Evolutionary conservation across 495 filamentous ascomycete species (phyloP).

Genomic region (Penicillium herquei): DNA sequence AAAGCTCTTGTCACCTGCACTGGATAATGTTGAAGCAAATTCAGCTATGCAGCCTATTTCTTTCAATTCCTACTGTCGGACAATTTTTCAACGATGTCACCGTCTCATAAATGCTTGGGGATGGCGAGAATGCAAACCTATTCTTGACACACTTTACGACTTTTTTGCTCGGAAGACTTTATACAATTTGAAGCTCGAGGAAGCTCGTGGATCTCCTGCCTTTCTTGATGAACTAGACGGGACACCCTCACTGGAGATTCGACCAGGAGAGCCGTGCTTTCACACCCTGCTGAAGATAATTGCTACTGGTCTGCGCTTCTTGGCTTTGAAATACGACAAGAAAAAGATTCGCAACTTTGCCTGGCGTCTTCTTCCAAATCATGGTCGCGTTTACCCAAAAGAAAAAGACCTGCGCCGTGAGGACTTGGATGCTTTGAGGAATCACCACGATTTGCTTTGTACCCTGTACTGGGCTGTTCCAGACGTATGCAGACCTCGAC

Average conservation of each 20-base stretch:
- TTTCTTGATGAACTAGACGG: slow-evolving; percentile 74
- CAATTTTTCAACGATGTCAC: slow-evolving; percentile 72
- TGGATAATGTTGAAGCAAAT: slow-evolving; percentile 62
- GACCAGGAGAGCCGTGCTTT: slow-evolving; percentile 78
- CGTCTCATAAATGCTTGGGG: slow-evolving; percentile 78
- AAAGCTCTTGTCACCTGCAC: slow-evolving; percentile 59
- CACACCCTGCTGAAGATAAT: slow-evolving; percentile 90
- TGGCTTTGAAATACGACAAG: slow-evolving; percentile 55
- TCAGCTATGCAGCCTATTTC: slow-evolving; percentile 53
- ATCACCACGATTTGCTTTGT: slow-evolving; percentile 90
- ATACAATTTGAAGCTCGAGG: slow-evolving; percentile 72
- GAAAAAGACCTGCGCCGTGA: slow-evolving; percentile 69
- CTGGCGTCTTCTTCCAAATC: slow-evolving; percentile 81
- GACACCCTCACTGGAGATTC: slow-evolving; percentile 58
- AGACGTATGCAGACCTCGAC: slow-evolving; percentile 61
- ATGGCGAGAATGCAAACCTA: slow-evolving; percentile 75
- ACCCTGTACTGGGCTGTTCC: slow-evolving; percentile 87
- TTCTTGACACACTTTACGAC: slow-evolving; percentile 81
- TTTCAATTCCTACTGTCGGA: slow-evolving; percentile 79
- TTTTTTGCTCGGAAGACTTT: slow-evolving; percentile 81
- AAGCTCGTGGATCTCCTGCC: slow-evolving; percentile 67
- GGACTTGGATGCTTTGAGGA: slow-evolving; percentile 82
- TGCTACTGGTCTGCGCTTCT: slow-evolving; percentile 62
- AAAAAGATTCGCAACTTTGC: slow-evolving; percentile 77
- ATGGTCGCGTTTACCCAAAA: slow-evolving; percentile 82